Evolutionary conservation across 2,329 filamentous ascomycete species (phyloP).

Genomic region (Calonectria honghensis): DNA sequence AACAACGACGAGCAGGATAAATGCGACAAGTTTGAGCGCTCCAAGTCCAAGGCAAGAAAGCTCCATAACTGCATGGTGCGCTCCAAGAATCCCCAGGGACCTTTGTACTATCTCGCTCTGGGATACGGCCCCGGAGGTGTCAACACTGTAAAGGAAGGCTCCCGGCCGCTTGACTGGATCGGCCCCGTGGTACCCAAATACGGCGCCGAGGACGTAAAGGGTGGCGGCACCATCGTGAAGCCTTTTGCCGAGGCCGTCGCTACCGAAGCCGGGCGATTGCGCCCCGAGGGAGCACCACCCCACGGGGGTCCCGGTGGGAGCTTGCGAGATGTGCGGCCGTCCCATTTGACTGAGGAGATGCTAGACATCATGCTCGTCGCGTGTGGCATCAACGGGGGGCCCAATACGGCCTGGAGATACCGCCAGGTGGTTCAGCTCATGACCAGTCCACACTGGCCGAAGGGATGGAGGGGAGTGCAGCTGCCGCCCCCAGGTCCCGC

Average conservation of each 20-base stretch:
- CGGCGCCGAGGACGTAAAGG: conserved; percentile 18
- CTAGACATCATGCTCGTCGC: not conserved
- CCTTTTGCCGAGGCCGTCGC: not conserved
- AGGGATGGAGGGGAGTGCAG: not conserved
- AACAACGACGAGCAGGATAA: not conserved
- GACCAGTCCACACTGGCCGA: conserved; percentile 1
- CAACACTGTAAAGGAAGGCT: conserved; percentile 48
- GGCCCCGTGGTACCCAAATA: conserved; percentile 49
- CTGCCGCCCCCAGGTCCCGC: not conserved
- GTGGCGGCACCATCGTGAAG: not conserved
- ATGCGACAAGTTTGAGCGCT: conserved; percentile 35
- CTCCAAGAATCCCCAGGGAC: conserved; percentile 41
- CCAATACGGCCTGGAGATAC: conserved; percentile 1
- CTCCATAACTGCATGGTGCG: conserved; percentile 32
- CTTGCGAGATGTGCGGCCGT: conserved; percentile 7
- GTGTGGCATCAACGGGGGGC: not conserved
- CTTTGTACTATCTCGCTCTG: conserved; percentile 60
- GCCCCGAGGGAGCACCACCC: conserved; percentile 20
- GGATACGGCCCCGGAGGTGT: conserved; percentile 56
- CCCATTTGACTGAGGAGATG: not conserved
- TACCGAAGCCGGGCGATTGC: not conserved
- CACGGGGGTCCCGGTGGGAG: conserved; percentile 23
- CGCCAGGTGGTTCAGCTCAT: not conserved
- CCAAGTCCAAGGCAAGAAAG: not conserved
- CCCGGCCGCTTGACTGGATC: conserved; percentile 48